Evolutionary conservation across 371 early-diverging fungal species (phyloP).

Genomic region (Mucor lusitanicus): DNA sequence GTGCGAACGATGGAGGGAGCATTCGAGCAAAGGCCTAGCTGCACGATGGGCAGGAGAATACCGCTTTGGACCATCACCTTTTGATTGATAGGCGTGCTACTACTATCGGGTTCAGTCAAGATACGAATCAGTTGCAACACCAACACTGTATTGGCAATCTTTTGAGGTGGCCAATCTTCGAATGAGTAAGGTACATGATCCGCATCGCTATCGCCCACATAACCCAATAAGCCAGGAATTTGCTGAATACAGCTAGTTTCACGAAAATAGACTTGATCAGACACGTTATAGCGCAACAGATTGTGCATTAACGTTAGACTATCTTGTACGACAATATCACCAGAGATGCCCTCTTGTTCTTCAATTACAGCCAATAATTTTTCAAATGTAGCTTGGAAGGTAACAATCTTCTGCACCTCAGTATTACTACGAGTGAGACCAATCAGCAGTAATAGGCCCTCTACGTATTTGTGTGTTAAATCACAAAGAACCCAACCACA

Average conservation of each 20-base stretch:
- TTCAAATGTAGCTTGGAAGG: slow-evolving; percentile 97
- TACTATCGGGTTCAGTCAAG: slow-evolving; percentile 84
- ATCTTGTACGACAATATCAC: slow-evolving; percentile 96
- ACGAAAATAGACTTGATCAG: slow-evolving; percentile 95
- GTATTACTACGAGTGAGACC: slow-evolving; percentile 87
- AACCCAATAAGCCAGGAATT: slow-evolving; percentile 72
- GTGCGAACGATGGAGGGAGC: slow-evolving; percentile 64
- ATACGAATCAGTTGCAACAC: slow-evolving; percentile 87
- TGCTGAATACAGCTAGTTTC: slow-evolving; percentile 93
- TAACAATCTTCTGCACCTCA: slow-evolving; percentile 97
- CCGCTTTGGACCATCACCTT: slow-evolving; percentile 83
- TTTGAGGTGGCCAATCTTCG: slow-evolving; percentile 77
- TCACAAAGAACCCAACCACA: not conserved
- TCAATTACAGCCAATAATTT: slow-evolving; percentile 80
- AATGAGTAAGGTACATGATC: slow-evolving; percentile 49
- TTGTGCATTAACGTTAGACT: slow-evolving; percentile 91
- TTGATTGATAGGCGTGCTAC: slow-evolving; percentile 88
- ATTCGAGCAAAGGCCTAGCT: slow-evolving; percentile 62
- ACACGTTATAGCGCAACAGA: slow-evolving; percentile 89
- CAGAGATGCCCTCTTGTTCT: slow-evolving; percentile 92
- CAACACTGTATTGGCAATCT: slow-evolving; percentile 78
- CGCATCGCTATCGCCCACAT: slow-evolving; percentile 63
- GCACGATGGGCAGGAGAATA: slow-evolving; percentile 65
- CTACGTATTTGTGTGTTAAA: slow-evolving; percentile 40
- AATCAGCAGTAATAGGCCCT: slow-evolving; percentile 88